Percentiles rank a stretch among this genome's conserved stretches.
These are phyloP conservation scores for Pyrenophora graminea DNA, from an alignment of 2,329 filamentous ascomycete genomes.

Conservation along the genomic window DNA sequence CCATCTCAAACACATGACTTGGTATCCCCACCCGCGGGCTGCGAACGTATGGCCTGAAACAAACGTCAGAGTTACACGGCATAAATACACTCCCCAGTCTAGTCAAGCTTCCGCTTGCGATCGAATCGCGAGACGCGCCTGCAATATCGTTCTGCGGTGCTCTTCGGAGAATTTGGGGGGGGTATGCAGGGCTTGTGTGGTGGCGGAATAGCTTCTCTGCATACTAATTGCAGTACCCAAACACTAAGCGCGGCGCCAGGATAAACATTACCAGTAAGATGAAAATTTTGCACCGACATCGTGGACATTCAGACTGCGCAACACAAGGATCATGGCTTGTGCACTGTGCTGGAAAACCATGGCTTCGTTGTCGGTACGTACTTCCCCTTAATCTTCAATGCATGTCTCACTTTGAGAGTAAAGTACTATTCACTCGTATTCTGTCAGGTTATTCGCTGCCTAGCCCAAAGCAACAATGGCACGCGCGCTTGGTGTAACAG, in stretches of 20 bases:
- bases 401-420: slow-evolving; percentile 10
- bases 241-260: slow-evolving; percentile 1
- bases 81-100: slow-evolving; percentile 5
- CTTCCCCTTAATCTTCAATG: slow-evolving; percentile 5
- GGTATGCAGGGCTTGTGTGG: slow-evolving; percentile 13
- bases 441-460: slow-evolving; percentile 9
- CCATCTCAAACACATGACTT: slow-evolving; percentile 16
- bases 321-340: neutral
- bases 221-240: slow-evolving; percentile 10
- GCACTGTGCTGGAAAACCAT: neutral
- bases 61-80: slow-evolving; percentile 8
- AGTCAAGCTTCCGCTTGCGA: neutral
- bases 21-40: slow-evolving; percentile 12
- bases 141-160: slow-evolving; percentile 11
- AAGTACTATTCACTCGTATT: slow-evolving; percentile 2
- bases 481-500: slow-evolving; percentile 13
- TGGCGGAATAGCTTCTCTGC: slow-evolving; percentile 7
- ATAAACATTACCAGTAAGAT: slow-evolving; percentile 1
- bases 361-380: slow-evolving; percentile 1
- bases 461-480: slow-evolving; percentile 7
- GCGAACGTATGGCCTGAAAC: slow-evolving; percentile 21
- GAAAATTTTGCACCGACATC: neutral
- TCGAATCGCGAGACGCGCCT: slow-evolving; percentile 6
- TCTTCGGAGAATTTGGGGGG: slow-evolving; percentile 8
- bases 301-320: neutral